Evolutionary conservation across 768 basidiomycete species (phyloP), one percentile per base, ranked within the genome.

Genomic region (Mycena rebaudengoi): DNA sequence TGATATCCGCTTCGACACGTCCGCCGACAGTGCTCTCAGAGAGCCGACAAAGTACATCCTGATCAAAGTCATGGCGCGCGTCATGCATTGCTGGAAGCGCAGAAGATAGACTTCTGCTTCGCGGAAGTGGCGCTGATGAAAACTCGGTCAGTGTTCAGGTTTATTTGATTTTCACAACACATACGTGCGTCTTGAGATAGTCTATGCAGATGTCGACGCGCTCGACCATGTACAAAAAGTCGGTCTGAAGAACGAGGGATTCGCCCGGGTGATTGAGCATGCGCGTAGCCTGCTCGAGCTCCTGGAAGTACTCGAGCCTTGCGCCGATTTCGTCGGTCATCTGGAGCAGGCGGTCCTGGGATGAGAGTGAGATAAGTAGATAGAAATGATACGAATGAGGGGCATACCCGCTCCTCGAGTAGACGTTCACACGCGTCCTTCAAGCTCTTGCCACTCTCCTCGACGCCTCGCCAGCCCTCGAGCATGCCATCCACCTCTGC

Each of bases 1-100:
- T 2, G 83, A 83, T 44, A 96, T 74, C 11, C 91, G 86, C 69
- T 85, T 91, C 1, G 85, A 85, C 21, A 97, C 86, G 69, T 99
- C 97, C 5, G 86, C 79, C 1, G 91, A 88, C 12, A 98, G 83
- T 0, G 91, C 88, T 40, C 91, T 85, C 7, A 99, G 80, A 8
- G 92, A 91, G 5, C 90, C 91, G 7, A 97, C 89, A 71, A 98
- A 98, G 78, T 92, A 96, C 89, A 99, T 96, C 77, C 94, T 97
- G 80, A 99, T 94, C 43, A 99, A 85, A 0, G 96, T 99, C 97
- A 99, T 98, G 11, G 95, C 92, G 26, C 98, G 88, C 0, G 95
- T 98, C 87, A 99, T 91, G 74, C 98, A 99, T 76, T 99, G 98
- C 71, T 98, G 97, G 77, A 96, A 99, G 23, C 98, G 89, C 29